Base-by-base conservation (phyloP, 805 yeast genomes). In the Saccharomycopsis fibuligera region DNA sequence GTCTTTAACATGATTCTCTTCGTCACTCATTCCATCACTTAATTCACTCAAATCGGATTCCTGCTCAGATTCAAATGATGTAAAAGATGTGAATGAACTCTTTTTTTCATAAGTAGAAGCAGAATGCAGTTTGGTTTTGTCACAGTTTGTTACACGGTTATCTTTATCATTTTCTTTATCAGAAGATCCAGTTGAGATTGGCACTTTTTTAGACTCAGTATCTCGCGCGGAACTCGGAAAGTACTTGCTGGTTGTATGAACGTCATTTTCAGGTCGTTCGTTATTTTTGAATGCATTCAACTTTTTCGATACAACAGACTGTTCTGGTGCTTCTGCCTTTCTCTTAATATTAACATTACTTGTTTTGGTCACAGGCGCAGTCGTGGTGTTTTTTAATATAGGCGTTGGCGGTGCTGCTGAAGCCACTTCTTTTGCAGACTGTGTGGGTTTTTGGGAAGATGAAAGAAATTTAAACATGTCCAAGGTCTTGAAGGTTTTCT, bases 401-500 rank as follows among this genome's bases (percentile, higher is more conserved):
- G 31, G 12, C 10, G 31, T 12, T 27, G 31, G 10, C 8, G 10
- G 8, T 27, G 31, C 31, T 27, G 31, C 31, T 27, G 10, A 27
- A n/a, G n/a, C 31, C 31, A 27, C 10, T 27, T 27, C 31, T 8
- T 27, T 27, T 27, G 8, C 31, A 27, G 31, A 8, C 31, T n/a
- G n/a, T n/a, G n/a, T n/a, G n/a, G n/a, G n/a, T n/a, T 27, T 27
- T 27, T 27, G 31, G 31, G 31, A 27, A 8, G 31, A 27, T 12
- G 31, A 24, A 19, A 43, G 17, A 35, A 21, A 39, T 21, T 40
- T 33, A 36, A 48, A 44, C 43, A 35, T 35, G 23, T 48, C 52
- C 25, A 48, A 38, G 3, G 52, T 44, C 27, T 23, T 40, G 5
- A 21, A 30, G n/a, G 19, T n/a, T 38, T 39, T 41, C 17, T 10